phyloP scores from a whole-genome alignment of 768 basidiomycete genomes.

The Lentinus brumalis region DNA sequence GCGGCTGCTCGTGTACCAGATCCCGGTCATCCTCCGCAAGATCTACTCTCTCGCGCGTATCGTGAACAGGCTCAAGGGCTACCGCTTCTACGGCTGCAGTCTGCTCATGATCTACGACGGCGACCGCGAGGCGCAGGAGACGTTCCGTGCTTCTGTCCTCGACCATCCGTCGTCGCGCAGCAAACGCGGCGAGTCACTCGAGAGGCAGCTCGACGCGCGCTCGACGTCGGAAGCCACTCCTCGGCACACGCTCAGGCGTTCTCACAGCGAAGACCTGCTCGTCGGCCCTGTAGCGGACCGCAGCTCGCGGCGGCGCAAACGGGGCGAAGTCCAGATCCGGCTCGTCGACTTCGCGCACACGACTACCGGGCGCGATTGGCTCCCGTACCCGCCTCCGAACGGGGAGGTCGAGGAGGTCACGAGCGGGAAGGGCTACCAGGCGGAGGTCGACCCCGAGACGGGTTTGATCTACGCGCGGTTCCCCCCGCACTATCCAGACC shows the following conservation, averaged over 20 bases:
- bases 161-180: conserved; percentile 68
- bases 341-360: conserved; percentile 99
- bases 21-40: conserved; percentile 88
- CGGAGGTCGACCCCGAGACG: conserved; percentile 78
- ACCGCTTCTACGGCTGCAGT: conserved; percentile 97
- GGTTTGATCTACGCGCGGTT: conserved; percentile 90
- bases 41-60: conserved; percentile 93
- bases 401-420: conserved; percentile 47
- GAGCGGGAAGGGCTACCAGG: conserved; percentile 73
- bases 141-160: conserved; percentile 57
- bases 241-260: conserved; percentile 58
- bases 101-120: conserved; percentile 98
- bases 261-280: conserved; percentile 80
- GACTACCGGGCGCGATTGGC: conserved; percentile 92
- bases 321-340: conserved; percentile 93
- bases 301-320: conserved; percentile 63
- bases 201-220: conserved; percentile 43
- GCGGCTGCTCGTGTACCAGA: conserved; percentile 84
- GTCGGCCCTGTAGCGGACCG: conserved; percentile 67
- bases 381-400: conserved; percentile 56
- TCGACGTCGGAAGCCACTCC: conserved; percentile 38
- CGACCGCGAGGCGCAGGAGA: conserved; percentile 84
- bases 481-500: conserved; percentile 86
- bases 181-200: conserved; percentile 79
- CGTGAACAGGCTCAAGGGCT: conserved; percentile 87